phyloP scores from a whole-genome alignment of 805 yeast genomes.

The Hanseniaspora opuntiae region DNA sequence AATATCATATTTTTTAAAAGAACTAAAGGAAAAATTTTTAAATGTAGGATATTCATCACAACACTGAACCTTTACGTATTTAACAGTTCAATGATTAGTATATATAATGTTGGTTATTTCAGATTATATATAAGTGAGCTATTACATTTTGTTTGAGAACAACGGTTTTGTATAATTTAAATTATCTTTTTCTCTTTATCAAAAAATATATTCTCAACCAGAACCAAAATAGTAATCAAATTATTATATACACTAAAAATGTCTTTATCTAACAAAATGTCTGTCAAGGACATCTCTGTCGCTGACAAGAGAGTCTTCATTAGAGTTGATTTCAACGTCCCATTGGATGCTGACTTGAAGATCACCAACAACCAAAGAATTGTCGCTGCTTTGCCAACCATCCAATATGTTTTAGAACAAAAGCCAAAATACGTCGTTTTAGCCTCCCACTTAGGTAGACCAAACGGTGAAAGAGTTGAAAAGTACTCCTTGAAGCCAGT shows the following conservation, averaged over 20 bases:
- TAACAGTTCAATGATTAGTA: too few species aligned
- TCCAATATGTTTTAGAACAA: constrained; percentile 82
- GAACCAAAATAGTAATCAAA: not conserved
- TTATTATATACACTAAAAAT: constrained; percentile 28
- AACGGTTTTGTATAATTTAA: too few species aligned
- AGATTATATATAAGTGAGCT: too few species aligned
- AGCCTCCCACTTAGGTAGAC: constrained; percentile 98
- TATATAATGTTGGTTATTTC: too few species aligned
- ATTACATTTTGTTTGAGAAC: too few species aligned
- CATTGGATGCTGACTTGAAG: constrained; percentile 75
- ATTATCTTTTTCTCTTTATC: not conserved
- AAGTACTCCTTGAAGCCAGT: constrained; percentile 92
- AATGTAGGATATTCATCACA: too few species aligned
- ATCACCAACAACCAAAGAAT: constrained; percentile 99
- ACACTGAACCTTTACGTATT: too few species aligned
- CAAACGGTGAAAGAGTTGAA: constrained; percentile 78
- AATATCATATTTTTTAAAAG: too few species aligned
- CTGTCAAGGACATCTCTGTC: constrained; percentile 81
- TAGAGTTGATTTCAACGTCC: constrained; percentile 94
- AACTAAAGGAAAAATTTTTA: too few species aligned
- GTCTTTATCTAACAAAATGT: constrained; percentile 88
- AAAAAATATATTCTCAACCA: not conserved
- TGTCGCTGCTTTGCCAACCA: constrained; percentile 98
- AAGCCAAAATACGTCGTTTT: constrained; percentile 82
- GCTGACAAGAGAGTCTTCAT: constrained; percentile 91